These are phyloP conservation scores for Didymella arachidicola DNA, from an alignment of 2,329 filamentous ascomycete species.

Conservation along the genomic window DNA sequence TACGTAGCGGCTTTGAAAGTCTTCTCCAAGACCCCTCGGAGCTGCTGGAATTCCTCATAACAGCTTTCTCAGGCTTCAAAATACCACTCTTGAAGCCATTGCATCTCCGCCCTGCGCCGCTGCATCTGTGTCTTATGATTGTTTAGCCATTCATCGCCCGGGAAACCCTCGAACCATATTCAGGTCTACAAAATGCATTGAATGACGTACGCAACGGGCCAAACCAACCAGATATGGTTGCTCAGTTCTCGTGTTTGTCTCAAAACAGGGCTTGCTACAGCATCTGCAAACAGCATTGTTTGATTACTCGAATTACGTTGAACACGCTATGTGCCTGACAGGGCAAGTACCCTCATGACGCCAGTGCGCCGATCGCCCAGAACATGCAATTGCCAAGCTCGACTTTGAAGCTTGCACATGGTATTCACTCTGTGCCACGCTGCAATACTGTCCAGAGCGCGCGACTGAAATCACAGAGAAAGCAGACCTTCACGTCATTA, in stretches of 20 bases:
- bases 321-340: constrained; percentile 22
- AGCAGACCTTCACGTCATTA: background rate
- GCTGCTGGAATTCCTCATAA: background rate
- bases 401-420: background rate
- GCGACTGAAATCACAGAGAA: too few relatives aligned
- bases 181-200: constrained; percentile 1
- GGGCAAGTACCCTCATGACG: constrained; percentile 22
- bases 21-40: constrained; percentile 2
- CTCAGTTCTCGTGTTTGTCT: background rate
- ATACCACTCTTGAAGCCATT: background rate
- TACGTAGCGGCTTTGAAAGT: constrained; percentile 8
- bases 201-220: background rate
- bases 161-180: constrained; percentile 1
- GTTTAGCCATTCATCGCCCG: background rate
- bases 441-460: background rate
- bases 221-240: background rate
- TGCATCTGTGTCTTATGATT: background rate
- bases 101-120: background rate
- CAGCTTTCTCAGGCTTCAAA: constrained; percentile 2
- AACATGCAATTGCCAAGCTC: constrained; percentile 13
- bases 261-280: background rate
- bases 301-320: constrained; percentile 18
- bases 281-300: constrained; percentile 17
- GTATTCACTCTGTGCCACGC: background rate
- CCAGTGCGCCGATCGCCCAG: constrained; percentile 19